A percentile compares a stretch with the other conserved stretches of the same genome.
Conservation (phyloP, 345 rosid genomes). For the Noccaea bulbosa region DNA sequence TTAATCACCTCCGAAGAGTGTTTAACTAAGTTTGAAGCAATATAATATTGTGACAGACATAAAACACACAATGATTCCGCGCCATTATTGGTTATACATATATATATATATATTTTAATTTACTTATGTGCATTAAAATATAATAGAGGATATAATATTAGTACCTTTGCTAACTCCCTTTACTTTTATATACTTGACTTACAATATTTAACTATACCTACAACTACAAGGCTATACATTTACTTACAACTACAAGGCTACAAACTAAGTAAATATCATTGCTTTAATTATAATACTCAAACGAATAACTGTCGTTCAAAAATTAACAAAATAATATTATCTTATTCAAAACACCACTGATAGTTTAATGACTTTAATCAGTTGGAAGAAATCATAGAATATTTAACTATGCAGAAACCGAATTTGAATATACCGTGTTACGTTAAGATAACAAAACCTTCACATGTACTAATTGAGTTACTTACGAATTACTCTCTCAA, state of each 20-base stretch:
- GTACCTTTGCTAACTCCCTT: conserved; percentile 20
- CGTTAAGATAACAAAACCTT: neutral
- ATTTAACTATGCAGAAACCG: conserved; percentile 12
- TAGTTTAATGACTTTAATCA: neutral
- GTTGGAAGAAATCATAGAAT: neutral
- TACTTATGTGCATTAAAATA: conserved; percentile 27
- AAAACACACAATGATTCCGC: conserved; percentile 40
- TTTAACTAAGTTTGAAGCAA: conserved; percentile 36
- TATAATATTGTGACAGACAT: conserved; percentile 40
- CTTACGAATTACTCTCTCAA: too few species aligned
- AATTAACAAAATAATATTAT: neutral
- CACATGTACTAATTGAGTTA: too few species aligned
- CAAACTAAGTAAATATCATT: conserved; percentile 25
- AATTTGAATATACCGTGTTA: neutral
- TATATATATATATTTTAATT: too few species aligned
- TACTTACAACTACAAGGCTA: too few species aligned
- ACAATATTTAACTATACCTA: conserved; percentile 16
- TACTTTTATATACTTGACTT: conserved; percentile 29
- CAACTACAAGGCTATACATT: too few species aligned
- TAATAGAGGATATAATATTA: conserved; percentile 11
- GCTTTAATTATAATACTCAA: conserved; percentile 5
- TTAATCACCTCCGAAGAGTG: conserved; percentile 40
- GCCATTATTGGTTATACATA: conserved; percentile 38
- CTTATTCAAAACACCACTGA: neutral
- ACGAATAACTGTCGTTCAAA: conserved; percentile 19